Evolutionary conservation across 345 rosid species (phyloP).

Genomic region (Salix suchowensis): DNA sequence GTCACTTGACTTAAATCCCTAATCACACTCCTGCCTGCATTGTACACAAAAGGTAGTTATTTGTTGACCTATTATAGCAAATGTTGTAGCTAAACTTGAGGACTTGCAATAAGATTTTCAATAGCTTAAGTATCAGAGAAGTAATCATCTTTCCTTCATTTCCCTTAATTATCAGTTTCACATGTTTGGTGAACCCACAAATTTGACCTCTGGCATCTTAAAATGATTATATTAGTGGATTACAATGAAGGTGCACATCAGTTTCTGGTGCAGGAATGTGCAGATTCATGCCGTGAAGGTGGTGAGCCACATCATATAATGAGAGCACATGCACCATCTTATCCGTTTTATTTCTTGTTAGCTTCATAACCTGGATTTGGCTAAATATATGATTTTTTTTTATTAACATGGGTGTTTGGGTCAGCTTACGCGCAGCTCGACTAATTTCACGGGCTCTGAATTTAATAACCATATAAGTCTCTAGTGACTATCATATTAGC

Average conservation of each 20-base stretch:
- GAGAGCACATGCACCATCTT: constrained; percentile 19
- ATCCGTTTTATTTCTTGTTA: not conserved
- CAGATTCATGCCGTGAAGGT: constrained; percentile 30
- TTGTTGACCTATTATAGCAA: constrained; percentile 20
- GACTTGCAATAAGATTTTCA: not conserved
- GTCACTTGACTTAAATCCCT: not conserved
- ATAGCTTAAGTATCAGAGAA: not conserved
- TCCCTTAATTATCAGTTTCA: constrained; percentile 1
- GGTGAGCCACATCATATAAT: constrained; percentile 36
- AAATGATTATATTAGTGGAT: constrained; percentile 24
- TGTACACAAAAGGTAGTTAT: constrained; percentile 7
- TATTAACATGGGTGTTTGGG: no score
- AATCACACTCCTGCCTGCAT: not conserved
- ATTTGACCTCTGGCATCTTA: constrained; percentile 1
- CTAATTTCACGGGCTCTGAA: no score
- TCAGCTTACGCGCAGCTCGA: no score
- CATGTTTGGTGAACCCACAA: constrained; percentile 33
- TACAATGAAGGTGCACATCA: constrained; percentile 20
- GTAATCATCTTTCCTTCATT: not conserved
- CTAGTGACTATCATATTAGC: no score
- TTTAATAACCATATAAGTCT: no score
- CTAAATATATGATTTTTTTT: not conserved
- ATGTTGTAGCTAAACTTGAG: not conserved
- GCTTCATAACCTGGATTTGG: not conserved
- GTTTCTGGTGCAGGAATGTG: constrained; percentile 31